Base-by-base conservation (phyloP, 805 yeast genomes). In the Starmera quercuum region DNA sequence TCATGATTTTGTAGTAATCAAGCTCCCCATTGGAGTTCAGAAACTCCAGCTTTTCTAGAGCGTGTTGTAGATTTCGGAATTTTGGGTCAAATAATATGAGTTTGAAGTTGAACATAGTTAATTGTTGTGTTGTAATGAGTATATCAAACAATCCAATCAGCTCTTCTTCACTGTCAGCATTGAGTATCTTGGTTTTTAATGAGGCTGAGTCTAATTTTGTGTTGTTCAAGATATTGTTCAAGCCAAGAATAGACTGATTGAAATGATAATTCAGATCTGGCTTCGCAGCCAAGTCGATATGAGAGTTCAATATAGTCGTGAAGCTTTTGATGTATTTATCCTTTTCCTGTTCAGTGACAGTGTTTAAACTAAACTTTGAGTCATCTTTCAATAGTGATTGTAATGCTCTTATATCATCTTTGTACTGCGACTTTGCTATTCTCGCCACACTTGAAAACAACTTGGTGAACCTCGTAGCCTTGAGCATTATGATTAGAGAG, bases 171-270 rank as follows among this genome's bases (percentile, higher is more conserved):
- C 5, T 26, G 3, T 21, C n/a, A 27, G 44, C 36, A 12, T 19
- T 18, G 5, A 18, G 17, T 1, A 46, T 13, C 3, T 30, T 21
- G 2, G 40, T 36, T 15, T 38, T 36, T 2, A 34, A 19, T 5
- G 33, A 31, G 9, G 25, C 22, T 30, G 22, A 19, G 14, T 17
- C 13, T 18, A 12, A 10, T 13, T 7, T 29, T 37, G 29, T 37
- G 14, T 20, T 36, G 29, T 14, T 6, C 22, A 34, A 30, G 3
- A 34, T 10, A n/a, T 34, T 34, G 20, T 33, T 44, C 26, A 45
- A 28, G 8, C 47, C 50, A 14, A 35, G 15, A 23, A 45, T 15
- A 13, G 50, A 45, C 29, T 45, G 50, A 6, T 37, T 29, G 27
- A 40, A 41, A 26, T 39, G 46, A 7, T 17, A 8, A 7, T 13